These are phyloP conservation scores for Danielia reshetovae DNA, from an alignment of 805 yeast genomes.

Conservation along the genomic window DNA sequence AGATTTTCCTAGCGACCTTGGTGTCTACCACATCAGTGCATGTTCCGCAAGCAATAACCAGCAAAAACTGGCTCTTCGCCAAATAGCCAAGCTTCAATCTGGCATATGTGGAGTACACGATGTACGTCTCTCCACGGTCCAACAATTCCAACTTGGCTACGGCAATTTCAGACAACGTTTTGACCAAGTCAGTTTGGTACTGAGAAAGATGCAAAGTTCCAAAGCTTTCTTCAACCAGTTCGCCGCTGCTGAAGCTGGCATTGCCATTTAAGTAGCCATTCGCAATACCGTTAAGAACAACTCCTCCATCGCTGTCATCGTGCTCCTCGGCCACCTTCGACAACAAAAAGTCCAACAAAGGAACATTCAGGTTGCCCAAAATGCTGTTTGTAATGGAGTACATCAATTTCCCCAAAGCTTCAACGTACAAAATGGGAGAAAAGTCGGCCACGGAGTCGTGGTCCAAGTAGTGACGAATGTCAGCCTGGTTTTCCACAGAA, in stretches of 20 bases:
- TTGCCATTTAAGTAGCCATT: background rate
- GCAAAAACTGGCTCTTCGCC: conserved; percentile 54
- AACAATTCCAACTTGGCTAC: conserved; percentile 41
- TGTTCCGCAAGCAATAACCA: conserved; percentile 58
- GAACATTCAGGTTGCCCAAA: conserved; percentile 19
- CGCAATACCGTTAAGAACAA: background rate
- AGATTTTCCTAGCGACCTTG: conserved; percentile 40
- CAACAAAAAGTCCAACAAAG: conserved; percentile 29
- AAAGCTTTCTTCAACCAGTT: no score
- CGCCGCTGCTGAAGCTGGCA: background rate
- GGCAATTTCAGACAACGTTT: conserved; percentile 30
- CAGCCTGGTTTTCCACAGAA: conserved; percentile 12
- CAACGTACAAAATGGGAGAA: conserved; percentile 34
- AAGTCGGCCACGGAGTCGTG: conserved; percentile 27
- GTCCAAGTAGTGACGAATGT: conserved; percentile 15
- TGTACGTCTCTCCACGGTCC: conserved; percentile 55
- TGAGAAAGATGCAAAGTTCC: conserved; percentile 18
- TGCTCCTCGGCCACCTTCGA: conserved; percentile 19
- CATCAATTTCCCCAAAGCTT: conserved; percentile 32
- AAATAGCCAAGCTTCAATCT: conserved; percentile 48
- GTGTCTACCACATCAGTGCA: conserved; percentile 42
- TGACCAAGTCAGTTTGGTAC: conserved; percentile 24
- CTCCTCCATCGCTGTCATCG: conserved; percentile 6
- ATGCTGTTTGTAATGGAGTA: conserved; percentile 30
- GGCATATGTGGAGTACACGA: conserved; percentile 47